phyloP scores from a whole-genome alignment of 2,329 filamentous ascomycete genomes.

The Myriangium duriaei region DNA sequence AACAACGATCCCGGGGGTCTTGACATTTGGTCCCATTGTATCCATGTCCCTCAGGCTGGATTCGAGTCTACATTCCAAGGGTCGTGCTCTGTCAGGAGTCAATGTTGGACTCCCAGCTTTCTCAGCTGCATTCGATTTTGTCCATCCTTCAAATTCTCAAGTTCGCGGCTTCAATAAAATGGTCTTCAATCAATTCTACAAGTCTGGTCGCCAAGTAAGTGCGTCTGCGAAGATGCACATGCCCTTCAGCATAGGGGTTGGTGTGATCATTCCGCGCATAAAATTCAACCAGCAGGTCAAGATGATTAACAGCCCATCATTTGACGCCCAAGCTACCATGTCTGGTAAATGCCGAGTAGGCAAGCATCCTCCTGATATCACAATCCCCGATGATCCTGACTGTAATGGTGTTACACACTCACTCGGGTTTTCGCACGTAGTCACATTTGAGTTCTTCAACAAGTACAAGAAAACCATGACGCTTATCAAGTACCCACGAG shows the following conservation, averaged over 20 bases:
- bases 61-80: not conserved
- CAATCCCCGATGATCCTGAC: not conserved
- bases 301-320: slow-evolving; percentile 2
- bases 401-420: slow-evolving; percentile 1
- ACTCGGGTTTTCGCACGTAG: slow-evolving; percentile 1
- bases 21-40: not conserved
- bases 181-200: slow-evolving; percentile 3
- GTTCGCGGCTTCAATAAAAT: slow-evolving; percentile 2
- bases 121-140: slow-evolving; percentile 4
- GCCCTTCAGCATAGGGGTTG: slow-evolving; percentile 7
- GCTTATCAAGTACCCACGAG: not conserved
- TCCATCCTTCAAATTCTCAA: slow-evolving; percentile 1
- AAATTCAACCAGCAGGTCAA: slow-evolving; percentile 8
- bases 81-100: slow-evolving; percentile 1
- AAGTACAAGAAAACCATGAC: slow-evolving; percentile 1
- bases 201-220: slow-evolving; percentile 1
- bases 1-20: not conserved
- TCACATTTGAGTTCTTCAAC: slow-evolving; percentile 2
- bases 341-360: not conserved
- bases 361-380: not conserved
- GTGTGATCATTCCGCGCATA: slow-evolving; percentile 1
- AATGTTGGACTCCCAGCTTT: slow-evolving; percentile 1
- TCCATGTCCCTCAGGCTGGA: not conserved
- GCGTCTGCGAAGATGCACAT: slow-evolving; percentile 1
- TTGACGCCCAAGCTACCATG: not conserved